Conservation (phyloP, 768 basidiomycete genomes). For the Serpula lacrymans region DNA sequence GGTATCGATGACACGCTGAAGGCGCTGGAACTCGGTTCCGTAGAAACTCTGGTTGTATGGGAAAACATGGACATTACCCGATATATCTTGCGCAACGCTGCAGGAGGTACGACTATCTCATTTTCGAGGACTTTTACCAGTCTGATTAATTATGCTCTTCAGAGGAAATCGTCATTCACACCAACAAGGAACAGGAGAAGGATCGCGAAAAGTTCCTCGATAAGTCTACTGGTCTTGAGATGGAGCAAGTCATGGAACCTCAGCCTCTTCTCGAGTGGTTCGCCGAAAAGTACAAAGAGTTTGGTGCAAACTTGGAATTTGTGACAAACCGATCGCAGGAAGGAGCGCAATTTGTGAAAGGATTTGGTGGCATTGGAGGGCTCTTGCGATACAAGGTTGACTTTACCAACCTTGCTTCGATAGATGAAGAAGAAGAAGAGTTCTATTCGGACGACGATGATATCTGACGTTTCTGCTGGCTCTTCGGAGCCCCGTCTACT, state of each 20-base stretch:
- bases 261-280: conserved; percentile 96
- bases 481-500: conserved; percentile 74
- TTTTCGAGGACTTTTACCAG: neutral
- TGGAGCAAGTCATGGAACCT: conserved; percentile 86
- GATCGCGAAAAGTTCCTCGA: conserved; percentile 94
- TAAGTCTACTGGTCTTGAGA: conserved; percentile 92
- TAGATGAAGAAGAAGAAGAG: conserved; percentile 82
- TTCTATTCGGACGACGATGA: conserved; percentile 75
- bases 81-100: conserved; percentile 86
- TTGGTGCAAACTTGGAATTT: conserved; percentile 94
- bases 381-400: conserved; percentile 97
- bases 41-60: conserved; percentile 98
- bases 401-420: conserved; percentile 71
- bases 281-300: conserved; percentile 97
- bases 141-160: conserved; percentile 5
- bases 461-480: conserved; percentile 86
- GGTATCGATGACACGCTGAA: conserved; percentile 97
- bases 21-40: conserved; percentile 92
- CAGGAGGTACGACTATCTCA: conserved; percentile 55
- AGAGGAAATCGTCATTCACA: conserved; percentile 85
- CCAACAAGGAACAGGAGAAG: conserved; percentile 80
- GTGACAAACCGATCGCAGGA: conserved; percentile 96
- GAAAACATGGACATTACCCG: conserved; percentile 94
- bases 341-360: conserved; percentile 96
- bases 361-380: conserved; percentile 97